Base-by-base conservation (phyloP, 805 yeast species). In the Candida chauliodis region DNA sequence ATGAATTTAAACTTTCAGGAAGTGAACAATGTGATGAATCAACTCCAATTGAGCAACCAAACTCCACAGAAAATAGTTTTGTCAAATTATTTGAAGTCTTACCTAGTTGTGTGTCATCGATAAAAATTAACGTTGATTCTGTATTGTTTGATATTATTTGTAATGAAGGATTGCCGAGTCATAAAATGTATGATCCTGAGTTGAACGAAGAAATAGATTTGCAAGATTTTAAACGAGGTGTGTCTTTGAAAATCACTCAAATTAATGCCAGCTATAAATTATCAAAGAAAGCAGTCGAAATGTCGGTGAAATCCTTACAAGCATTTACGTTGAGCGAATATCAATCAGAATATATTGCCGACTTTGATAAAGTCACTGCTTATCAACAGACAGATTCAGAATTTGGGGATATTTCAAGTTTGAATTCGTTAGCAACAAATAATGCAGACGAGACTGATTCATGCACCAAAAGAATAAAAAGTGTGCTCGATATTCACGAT, bases 131-230 rank as follows among this genome's bases (percentile, higher is more conserved):
- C n/a, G 44, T 61, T 6, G 36, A 55, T 3, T 44, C 50, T 22
- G 25, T 66, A 11, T 63, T 59, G 44, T 52, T 60, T 1, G 63
- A 63, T 31, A 53, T 69, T 3, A 52, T 63, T 10, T 67, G 73
- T 43, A 66, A 65, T 36, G 73, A 68, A 38, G 61, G 61, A 7
- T 49, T 69, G 13, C 74, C 74, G 0, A 51, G 56, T 36, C 61
- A 60, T 35, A 38, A 43, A 2, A 44, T 60, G 9, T 45, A 34
- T 21, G 63, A 61, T 32, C 51, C 52, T 5, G 39, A 38, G 1
- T 33, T 54, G 1, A 50, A 48, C 2, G 43, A 58, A 17, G 55
- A 61, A 5, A 44, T 63, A 18, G 65, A 69, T 39, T 47, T 69
- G 33, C 61, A 59, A 5, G 61, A 57, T 32, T 66, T 52, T 45